Base-by-base conservation (phyloP, 1,139 yeast genomes). In the Diutina pseudorugosa region DNA sequence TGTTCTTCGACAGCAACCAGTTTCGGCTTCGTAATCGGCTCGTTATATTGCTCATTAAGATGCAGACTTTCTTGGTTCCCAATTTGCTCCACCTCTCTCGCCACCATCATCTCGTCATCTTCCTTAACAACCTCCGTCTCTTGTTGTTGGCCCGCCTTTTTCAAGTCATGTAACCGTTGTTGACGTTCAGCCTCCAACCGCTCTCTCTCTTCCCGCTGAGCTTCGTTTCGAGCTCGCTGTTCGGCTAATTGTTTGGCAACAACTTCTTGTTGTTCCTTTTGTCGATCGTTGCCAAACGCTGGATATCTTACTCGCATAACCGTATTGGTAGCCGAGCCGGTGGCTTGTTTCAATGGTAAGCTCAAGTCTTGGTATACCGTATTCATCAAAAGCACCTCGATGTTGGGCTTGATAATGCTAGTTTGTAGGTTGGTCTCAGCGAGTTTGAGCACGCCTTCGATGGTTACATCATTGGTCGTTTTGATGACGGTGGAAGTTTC, bases 221-320 rank as follows among this genome's bases (percentile, higher is more conserved):
- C 40, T 18, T 27, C 40, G 27, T 45, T 45, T 12, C 49, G 36
- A 3, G 14, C 23, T 14, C 40, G 19, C 19, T 45, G 49, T 45
- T 45, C 49, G 8, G 36, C 49, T 18, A 45, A 27, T 27, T 45
- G 49, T 14, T 45, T 45, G 11, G 21, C 40, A 3, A 45, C 40
- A 23, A 16, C 21, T 16, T 45, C 40, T 18, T 27, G 36, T 16
- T 45, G 49, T 16, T 45, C 49, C n/a, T 27, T n/a, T 16, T 25
- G 49, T 3, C 18, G 25, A 11, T 25, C 40, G 9, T 4, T 18
- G 19, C 40, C 40, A 27, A 27, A 45, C 6, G 21, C 36, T n/a
- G 36, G 36, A 20, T 45, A 45, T 12, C 49, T 25, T 18, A 45
- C 36, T 27, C 49, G 49, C 18, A 45, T 45, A n/a, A 45, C 49